Percentiles rank a stretch among this genome's conserved stretches.
phyloP scores from a whole-genome alignment of 345 rosid genomes.

The Erysimum cheiranthoides region DNA sequence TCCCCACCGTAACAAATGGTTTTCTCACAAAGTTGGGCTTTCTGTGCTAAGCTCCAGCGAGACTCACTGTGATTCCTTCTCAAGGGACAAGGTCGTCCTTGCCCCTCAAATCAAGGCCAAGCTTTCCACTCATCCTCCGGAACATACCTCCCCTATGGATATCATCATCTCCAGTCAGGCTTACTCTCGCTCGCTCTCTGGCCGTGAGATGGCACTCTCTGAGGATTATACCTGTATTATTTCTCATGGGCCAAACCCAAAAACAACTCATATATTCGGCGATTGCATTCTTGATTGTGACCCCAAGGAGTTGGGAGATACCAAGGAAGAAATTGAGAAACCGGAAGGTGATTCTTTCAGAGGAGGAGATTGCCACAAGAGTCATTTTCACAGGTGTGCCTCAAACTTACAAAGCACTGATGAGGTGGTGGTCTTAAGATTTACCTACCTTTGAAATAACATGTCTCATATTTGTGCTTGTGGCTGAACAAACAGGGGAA shows the following conservation, averaged over 20 bases:
- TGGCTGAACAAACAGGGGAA: conserved; percentile 41
- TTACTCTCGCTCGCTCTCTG: conserved; percentile 51
- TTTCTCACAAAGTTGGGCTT: conserved; percentile 61
- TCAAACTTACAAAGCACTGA: background rate
- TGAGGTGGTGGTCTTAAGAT: background rate
- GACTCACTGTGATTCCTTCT: conserved; percentile 35
- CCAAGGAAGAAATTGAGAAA: conserved; percentile 35
- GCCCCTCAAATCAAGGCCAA: conserved; percentile 57
- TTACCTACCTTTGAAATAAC: background rate
- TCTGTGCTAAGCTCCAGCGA: conserved; percentile 55
- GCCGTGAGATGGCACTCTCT: conserved; percentile 61
- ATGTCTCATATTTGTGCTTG: conserved; percentile 9
- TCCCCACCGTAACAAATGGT: conserved; percentile 53
- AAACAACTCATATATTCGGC: conserved; percentile 65
- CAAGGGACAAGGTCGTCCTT: conserved; percentile 55
- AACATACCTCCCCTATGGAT: conserved; percentile 45
- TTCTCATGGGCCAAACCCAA: conserved; percentile 72
- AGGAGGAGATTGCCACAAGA: conserved; percentile 44
- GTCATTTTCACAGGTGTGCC: conserved; percentile 49
- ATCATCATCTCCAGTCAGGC: conserved; percentile 44
- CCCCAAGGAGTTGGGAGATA: conserved; percentile 49
- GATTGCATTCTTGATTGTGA: conserved; percentile 62
- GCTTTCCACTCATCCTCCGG: background rate
- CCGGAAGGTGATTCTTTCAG: conserved; percentile 43
- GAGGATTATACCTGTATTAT: conserved; percentile 79